Percentiles rank a stretch among this genome's conserved stretches.
phyloP scores from a whole-genome alignment of 441 rosid genomes.

The Erysimum cheiri region DNA sequence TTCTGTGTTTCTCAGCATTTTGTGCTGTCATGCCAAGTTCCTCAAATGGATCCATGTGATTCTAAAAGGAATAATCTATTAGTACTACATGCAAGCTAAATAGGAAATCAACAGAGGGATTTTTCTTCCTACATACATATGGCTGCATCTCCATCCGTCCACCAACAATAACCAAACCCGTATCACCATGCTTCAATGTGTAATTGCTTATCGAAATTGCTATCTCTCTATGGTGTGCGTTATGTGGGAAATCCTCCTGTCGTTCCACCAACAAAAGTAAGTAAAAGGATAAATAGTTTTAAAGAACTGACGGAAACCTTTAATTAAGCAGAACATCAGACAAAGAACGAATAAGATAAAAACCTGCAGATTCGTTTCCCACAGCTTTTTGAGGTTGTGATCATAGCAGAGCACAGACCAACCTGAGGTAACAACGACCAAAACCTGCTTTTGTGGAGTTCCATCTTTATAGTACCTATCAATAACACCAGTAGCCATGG shows the following conservation, averaged over 20 bases:
- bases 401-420: slow-evolving; percentile 98
- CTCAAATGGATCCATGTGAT: slow-evolving; percentile 88
- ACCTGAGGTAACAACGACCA: slow-evolving; percentile 96
- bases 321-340: slow-evolving; percentile 2
- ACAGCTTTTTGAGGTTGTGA: slow-evolving; percentile 91
- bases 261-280: slow-evolving; percentile 36
- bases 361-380: slow-evolving; percentile 94
- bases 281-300: slow-evolving; percentile 7
- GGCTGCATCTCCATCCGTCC: slow-evolving; percentile 98
- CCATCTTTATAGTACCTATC: slow-evolving; percentile 69
- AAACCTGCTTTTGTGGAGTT: slow-evolving; percentile 86
- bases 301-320: slow-evolving; percentile 10
- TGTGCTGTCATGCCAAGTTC: slow-evolving; percentile 72
- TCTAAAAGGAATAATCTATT: slow-evolving; percentile 47
- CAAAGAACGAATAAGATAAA: slow-evolving; percentile 8
- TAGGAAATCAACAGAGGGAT: not conserved
- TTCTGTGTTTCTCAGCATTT: slow-evolving; percentile 84
- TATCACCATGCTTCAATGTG: slow-evolving; percentile 90
- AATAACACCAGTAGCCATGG: slow-evolving; percentile 94
- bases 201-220: slow-evolving; percentile 89
- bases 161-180: slow-evolving; percentile 87
- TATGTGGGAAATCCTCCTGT: slow-evolving; percentile 94
- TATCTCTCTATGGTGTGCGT: slow-evolving; percentile 91
- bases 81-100: slow-evolving; percentile 30
- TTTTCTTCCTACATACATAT: slow-evolving; percentile 63